Base-by-base conservation (phyloP, 257 asterid genomes). In the Anisodus tanguticus region DNA sequence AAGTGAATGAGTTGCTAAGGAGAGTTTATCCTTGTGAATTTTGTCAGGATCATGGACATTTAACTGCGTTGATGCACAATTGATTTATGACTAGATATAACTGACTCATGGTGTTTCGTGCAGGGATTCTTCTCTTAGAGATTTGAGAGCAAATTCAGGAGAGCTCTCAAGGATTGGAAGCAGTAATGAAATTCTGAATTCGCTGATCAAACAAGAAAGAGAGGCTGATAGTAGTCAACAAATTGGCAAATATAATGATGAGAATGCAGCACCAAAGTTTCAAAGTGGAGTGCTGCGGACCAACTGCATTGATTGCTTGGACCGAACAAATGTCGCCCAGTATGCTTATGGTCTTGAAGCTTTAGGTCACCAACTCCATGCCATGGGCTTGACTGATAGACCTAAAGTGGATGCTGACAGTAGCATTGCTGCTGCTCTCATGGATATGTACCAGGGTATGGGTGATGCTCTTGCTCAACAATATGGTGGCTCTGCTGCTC, bases 381-480 rank as follows among this genome's bases (percentile, higher is more conserved):
- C 97, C 60, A 86, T 96, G 92, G 97, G 95, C 80, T 84, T 96
- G 92, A 87, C 98, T 5, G 97, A 96, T 86, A 90, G 90, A 86
- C 97, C 97, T 22, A 94, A 94, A 88, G 91, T 96, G 86, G 99
- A 96, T 85, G 91, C 98, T 81, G 97, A 94, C 89, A 96, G 99
- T 85, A 96, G 97, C 89, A 93, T 96, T 85, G 99, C 99, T 78
- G 97, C 98, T 89, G 98, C 98, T 74, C 95, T 96, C 80, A 96
- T 96, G 99, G 99, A 94, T 88, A 96, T 96, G 99, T 96, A 96
- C 88, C 98, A 92, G 93, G 88, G 93, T 87, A 96, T 94, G 99
- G 99, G 99, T 80, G 99, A 96, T 88, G 99, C 99, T 67, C 90
- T 96, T 87, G 99, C 99, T 15, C 99, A 96, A 85, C 99, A 96